A percentile compares a stretch with the other conserved stretches of the same genome.
phyloP scores from a whole-genome alignment of 2,329 filamentous ascomycete species.

The Colletotrichum sp. region DNA sequence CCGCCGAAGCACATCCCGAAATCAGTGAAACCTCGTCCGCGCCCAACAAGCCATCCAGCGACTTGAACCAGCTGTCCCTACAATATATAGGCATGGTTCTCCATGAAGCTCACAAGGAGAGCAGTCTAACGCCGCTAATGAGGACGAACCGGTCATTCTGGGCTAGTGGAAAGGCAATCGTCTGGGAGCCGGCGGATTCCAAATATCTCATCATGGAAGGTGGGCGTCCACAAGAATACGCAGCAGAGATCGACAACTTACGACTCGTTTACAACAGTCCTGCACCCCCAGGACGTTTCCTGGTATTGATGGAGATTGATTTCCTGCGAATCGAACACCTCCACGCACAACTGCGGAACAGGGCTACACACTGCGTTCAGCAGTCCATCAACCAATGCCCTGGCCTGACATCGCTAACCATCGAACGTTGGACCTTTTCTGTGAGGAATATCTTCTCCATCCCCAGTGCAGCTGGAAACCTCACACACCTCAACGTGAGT shows the following conservation, averaged over 20 bases:
- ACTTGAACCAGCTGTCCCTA: background rate
- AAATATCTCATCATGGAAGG: background rate
- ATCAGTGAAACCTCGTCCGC: background rate
- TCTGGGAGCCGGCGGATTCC: background rate
- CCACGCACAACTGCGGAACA: background rate
- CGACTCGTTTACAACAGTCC: background rate
- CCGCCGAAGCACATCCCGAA: background rate
- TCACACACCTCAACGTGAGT: background rate
- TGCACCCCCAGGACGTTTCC: background rate
- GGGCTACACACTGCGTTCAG: background rate
- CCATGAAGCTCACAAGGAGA: background rate
- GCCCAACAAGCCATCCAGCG: background rate
- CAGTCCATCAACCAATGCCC: background rate
- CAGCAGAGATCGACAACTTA: background rate
- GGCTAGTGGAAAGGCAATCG: background rate
- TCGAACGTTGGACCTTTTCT: background rate
- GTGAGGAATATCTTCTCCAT: background rate
- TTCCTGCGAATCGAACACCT: rapidly evolving
- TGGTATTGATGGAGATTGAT: background rate
- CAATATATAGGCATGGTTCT: background rate
- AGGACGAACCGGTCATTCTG: background rate
- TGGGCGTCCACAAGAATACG: background rate
- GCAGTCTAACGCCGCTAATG: background rate
- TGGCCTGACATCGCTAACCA: background rate
- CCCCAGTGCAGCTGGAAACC: background rate